Evolutionary conservation across 148 eudicot genomes (phyloP).

Genomic region (Nepenthes mirabilis): DNA sequence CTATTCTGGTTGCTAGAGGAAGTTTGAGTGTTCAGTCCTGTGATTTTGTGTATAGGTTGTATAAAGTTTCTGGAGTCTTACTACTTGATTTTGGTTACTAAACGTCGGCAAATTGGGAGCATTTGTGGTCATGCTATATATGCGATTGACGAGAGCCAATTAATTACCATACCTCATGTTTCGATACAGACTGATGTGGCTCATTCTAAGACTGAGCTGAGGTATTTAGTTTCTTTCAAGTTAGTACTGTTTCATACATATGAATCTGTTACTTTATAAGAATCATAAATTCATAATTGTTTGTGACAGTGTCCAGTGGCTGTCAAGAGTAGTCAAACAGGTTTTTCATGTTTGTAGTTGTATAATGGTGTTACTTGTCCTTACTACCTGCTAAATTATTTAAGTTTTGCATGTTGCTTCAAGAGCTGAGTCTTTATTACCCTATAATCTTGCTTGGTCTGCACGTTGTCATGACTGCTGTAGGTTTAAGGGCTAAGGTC

Average conservation of each 20-base stretch:
- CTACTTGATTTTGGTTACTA: conserved; percentile 79
- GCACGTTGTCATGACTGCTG: neutral
- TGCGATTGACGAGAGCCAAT: conserved; percentile 79
- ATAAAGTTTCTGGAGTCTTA: conserved; percentile 82
- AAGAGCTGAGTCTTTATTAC: too few relatives aligned
- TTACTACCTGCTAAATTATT: too few relatives aligned
- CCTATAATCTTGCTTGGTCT: too few relatives aligned
- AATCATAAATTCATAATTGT: neutral
- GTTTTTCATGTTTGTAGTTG: too few relatives aligned
- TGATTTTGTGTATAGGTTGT: conserved; percentile 32
- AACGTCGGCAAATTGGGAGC: conserved; percentile 80
- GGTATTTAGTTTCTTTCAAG: conserved; percentile 28
- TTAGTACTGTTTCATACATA: neutral
- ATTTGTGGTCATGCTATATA: conserved; percentile 98
- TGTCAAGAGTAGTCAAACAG: too few relatives aligned
- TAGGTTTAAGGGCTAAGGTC: neutral
- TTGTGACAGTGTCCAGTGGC: neutral
- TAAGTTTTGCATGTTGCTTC: too few relatives aligned
- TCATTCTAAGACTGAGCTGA: conserved; percentile 81
- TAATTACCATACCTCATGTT: conserved; percentile 81
- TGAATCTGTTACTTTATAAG: neutral
- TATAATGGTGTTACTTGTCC: too few relatives aligned
- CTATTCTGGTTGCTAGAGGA: neutral
- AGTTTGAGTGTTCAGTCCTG: neutral
- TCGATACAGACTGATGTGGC: conserved; percentile 82